Evolutionary conservation across 345 rosid genomes (phyloP).

Genomic region (Sisymbrium altissimum): DNA sequence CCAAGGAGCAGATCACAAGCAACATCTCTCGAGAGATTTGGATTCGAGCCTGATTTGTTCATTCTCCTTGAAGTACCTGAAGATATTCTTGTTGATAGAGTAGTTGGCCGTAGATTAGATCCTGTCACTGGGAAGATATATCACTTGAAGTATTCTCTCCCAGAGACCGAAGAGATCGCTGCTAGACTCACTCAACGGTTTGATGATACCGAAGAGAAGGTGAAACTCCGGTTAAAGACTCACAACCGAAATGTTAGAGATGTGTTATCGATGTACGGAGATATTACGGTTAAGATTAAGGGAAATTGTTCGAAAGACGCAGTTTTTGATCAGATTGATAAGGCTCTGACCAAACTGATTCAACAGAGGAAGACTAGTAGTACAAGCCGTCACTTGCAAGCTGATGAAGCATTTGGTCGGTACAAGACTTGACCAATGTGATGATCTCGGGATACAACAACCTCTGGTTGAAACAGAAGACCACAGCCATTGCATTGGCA

Average conservation of each 20-base stretch:
- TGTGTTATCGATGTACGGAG: constrained; percentile 63
- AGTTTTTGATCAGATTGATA: constrained; percentile 52
- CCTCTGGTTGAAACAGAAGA: not conserved
- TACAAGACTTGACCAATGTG: not conserved
- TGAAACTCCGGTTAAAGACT: constrained; percentile 60
- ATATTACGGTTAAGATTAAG: constrained; percentile 52
- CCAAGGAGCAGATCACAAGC: constrained; percentile 84
- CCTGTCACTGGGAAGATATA: constrained; percentile 84
- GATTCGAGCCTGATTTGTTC: constrained; percentile 62
- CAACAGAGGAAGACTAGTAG: constrained; percentile 32
- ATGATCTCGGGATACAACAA: not conserved
- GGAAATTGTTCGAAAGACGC: constrained; percentile 49
- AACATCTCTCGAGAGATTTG: constrained; percentile 51
- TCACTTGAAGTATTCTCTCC: constrained; percentile 73
- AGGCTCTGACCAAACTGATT: constrained; percentile 42
- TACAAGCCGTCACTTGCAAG: constrained; percentile 39
- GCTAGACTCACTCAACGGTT: constrained; percentile 69
- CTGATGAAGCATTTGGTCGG: constrained; percentile 12
- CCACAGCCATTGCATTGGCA: not conserved
- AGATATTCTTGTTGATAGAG: constrained; percentile 78
- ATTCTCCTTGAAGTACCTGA: constrained; percentile 74
- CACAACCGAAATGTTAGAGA: constrained; percentile 66
- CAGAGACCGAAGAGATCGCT: constrained; percentile 80
- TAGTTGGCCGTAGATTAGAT: constrained; percentile 74
- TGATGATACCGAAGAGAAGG: constrained; percentile 84